These are phyloP conservation scores for Allantophomopsis cytisporea DNA, from an alignment of 2,329 filamentous ascomycete species.

Conservation along the genomic window DNA sequence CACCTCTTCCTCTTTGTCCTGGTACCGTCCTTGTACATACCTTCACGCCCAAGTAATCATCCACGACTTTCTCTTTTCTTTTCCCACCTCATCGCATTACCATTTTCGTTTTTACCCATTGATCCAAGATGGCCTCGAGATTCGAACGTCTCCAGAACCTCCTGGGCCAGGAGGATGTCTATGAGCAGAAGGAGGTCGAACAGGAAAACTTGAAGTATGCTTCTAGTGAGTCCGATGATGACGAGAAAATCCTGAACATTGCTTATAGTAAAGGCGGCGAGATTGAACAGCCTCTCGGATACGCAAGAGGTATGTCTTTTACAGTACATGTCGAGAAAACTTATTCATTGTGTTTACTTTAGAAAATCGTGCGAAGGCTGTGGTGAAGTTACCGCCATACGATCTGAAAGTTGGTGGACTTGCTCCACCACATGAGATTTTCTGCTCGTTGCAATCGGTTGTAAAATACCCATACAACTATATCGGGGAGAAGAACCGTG, in stretches of 20 bases:
- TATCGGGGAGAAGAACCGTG: slow-evolving; percentile 37
- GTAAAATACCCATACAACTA: slow-evolving; percentile 44
- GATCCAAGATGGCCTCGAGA: not conserved
- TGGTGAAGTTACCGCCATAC: slow-evolving; percentile 3
- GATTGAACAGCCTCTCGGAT: not conserved
- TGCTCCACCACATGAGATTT: slow-evolving; percentile 16
- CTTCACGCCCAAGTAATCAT: too few species aligned
- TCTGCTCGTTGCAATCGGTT: slow-evolving; percentile 39
- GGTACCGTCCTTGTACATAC: too few species aligned
- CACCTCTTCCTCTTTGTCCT: too few species aligned
- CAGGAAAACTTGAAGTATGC: not conserved
- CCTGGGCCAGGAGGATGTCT: slow-evolving; percentile 3
- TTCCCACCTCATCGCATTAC: too few species aligned
- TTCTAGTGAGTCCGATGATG: slow-evolving; percentile 7
- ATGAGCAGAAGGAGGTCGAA: not conserved
- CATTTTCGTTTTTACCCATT: too few species aligned
- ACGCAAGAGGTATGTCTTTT: too few species aligned
- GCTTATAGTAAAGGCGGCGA: not conserved
- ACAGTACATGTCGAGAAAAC: too few species aligned
- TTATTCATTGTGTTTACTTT: too few species aligned
- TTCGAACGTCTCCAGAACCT: slow-evolving; percentile 6
- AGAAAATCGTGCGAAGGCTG: too few species aligned
- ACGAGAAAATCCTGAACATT: slow-evolving; percentile 3
- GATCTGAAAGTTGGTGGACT: slow-evolving; percentile 12
- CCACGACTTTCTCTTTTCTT: too few species aligned